phyloP scores from a whole-genome alignment of 2,329 filamentous ascomycete species.

The Xylariaceae sp. region DNA sequence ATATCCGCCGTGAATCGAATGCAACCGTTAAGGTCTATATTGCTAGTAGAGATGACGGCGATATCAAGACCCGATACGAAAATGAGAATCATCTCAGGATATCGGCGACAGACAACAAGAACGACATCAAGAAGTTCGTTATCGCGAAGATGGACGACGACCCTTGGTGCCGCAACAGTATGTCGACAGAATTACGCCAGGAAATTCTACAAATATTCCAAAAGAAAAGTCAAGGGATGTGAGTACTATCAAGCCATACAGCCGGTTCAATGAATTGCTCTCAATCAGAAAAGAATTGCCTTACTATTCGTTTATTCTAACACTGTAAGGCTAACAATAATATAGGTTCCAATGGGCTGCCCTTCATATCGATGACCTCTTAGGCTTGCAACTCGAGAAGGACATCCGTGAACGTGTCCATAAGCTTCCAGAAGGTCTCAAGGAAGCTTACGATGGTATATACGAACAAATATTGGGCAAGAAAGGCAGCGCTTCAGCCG shows the following conservation, averaged over 20 bases:
- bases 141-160: not conserved
- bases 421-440: slow-evolving; percentile 11
- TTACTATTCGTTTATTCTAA: not conserved
- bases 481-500: not conserved
- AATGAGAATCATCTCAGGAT: not conserved
- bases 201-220: slow-evolving; percentile 5
- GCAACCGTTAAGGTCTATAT: slow-evolving; percentile 9
- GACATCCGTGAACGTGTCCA: slow-evolving; percentile 5
- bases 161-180: slow-evolving; percentile 3
- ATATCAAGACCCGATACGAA: slow-evolving; percentile 14
- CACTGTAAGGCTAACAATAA: not conserved
- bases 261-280: no score
- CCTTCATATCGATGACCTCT: slow-evolving; percentile 10
- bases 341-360: slow-evolving; percentile 16
- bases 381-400: slow-evolving; percentile 6
- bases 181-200: not conserved
- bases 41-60: slow-evolving; percentile 13
- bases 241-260: no score
- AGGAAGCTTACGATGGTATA: slow-evolving; percentile 6
- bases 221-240: slow-evolving; percentile 18
- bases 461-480: not conserved
- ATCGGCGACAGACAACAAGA: slow-evolving; percentile 8
- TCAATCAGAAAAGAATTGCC: no score
- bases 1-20: not conserved
- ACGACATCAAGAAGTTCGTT: slow-evolving; percentile 14